Evolutionary conservation across 352 stramenopile species (phyloP), one percentile per base, ranked within the genome.

Genomic region (Peronospora destructor): DNA sequence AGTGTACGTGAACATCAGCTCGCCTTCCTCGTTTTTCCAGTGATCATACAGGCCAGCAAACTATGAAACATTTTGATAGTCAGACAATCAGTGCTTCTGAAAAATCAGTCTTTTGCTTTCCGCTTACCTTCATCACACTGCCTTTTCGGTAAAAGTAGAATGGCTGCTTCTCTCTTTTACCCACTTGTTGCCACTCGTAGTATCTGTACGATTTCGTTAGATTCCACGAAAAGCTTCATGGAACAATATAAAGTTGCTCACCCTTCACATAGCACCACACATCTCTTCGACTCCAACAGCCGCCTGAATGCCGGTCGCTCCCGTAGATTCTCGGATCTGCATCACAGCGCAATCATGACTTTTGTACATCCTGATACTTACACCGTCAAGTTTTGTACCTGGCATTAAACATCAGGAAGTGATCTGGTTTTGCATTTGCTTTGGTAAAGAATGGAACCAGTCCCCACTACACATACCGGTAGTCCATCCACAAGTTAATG

Each of bases 121-220:
- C 10, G 13, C 30, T 35, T 41, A 86, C 76, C 72, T 87, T 89
- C 45, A 89, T 68, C 4, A 58, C 56, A 0, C 41, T 45, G 3
- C 51, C 53, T 2, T 71, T 64, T 26, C 64, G 70, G 30, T 87
- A 73, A 41, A 94, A 77, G 44, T 95, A 96, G 68, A 94, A 95
- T 25, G 87, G 87, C 48, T 96, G 87, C 54, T 94, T 95, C 45
- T 89, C 77, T 13, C 70, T 70, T 63, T 90, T 94, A 52, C 82
- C 66, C 11, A 95, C 60, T 53, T 91, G 78, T 30, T 92, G 81
- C 87, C 87, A 96, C 50, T 96, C 87, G 53, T 94, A 96, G 56
- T 95, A 95, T 6, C 73, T 85, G 19, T 7, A 16, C 23, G 29
- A 58, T 2, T 6, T 10, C 10, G 16, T 49, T 34, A 37, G 13